These are phyloP conservation scores for Taphrina wiesneri DNA, from an alignment of 1,139 yeast genomes.

Conservation along the genomic window DNA sequence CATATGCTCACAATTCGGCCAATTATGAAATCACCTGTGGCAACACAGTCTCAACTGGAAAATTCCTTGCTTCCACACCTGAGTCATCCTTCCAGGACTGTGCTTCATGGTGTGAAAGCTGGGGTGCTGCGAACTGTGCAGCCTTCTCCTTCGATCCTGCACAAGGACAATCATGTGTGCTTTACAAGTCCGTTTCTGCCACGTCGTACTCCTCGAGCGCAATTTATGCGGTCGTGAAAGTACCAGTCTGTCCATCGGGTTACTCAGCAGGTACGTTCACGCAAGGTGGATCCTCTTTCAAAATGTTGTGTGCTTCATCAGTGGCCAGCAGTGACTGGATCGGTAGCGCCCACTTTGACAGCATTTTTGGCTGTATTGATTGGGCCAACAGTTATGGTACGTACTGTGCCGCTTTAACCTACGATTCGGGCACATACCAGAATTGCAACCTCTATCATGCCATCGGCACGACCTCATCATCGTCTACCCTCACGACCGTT, in stretches of 20 bases:
- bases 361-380: neutral
- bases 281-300: neutral
- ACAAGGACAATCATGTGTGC: neutral
- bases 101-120: neutral
- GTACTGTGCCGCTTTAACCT: neutral
- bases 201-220: neutral
- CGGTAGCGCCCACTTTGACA: neutral
- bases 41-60: neutral
- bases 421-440: neutral
- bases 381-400: constrained; percentile 1
- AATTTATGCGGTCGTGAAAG: neutral
- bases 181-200: neutral
- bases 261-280: neutral
- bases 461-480: neutral
- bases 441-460: neutral
- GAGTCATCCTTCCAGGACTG: neutral
- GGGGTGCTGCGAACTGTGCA: neutral
- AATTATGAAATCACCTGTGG: neutral
- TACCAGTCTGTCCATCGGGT: neutral
- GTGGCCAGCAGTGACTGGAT: neutral
- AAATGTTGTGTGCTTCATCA: neutral
- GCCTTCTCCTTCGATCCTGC: neutral
- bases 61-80: neutral
- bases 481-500: neutral
- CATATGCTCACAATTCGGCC: neutral